Evolutionary conservation across 1,284 basidiomycete species (phyloP).

Genomic region (Heterobasidion annosum): DNA sequence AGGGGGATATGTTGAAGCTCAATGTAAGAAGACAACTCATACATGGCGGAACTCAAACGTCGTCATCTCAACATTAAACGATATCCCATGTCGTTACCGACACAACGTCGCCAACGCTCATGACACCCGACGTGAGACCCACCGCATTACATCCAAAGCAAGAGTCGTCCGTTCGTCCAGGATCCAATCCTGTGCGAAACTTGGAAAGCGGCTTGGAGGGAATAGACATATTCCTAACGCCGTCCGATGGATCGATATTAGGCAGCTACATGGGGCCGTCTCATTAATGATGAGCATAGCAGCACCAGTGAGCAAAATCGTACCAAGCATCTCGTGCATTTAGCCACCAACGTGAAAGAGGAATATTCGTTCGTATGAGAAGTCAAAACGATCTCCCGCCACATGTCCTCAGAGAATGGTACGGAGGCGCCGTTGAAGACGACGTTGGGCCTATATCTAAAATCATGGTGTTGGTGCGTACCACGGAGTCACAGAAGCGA

Average conservation of each 20-base stretch:
- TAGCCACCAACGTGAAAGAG: constrained; percentile 50
- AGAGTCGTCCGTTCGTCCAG: constrained; percentile 33
- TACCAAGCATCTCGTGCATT: constrained; percentile 65
- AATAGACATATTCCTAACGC: constrained; percentile 59
- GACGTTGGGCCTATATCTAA: constrained; percentile 44
- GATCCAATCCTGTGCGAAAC: constrained; percentile 51
- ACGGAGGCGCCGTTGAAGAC: constrained; percentile 45
- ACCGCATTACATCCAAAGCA: constrained; percentile 60
- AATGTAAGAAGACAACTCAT: too few species aligned
- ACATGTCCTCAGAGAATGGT: constrained; percentile 43
- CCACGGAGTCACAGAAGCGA: background rate
- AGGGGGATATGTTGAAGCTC: too few species aligned
- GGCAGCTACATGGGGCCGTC: constrained; percentile 39
- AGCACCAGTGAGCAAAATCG: constrained; percentile 17
- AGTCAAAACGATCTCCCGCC: constrained; percentile 46
- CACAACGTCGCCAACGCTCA: constrained; percentile 51
- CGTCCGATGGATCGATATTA: constrained; percentile 58
- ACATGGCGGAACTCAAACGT: too few species aligned
- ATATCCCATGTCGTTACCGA: constrained; percentile 31
- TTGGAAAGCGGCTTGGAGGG: constrained; percentile 68
- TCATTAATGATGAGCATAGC: background rate
- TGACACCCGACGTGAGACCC: constrained; percentile 34
- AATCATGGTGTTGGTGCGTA: background rate
- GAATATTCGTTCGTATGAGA: constrained; percentile 17
- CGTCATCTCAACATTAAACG: background rate